These are phyloP conservation scores for Fusarium poae DNA, from an alignment of 2,329 filamentous ascomycete species.

Conservation along the genomic window DNA sequence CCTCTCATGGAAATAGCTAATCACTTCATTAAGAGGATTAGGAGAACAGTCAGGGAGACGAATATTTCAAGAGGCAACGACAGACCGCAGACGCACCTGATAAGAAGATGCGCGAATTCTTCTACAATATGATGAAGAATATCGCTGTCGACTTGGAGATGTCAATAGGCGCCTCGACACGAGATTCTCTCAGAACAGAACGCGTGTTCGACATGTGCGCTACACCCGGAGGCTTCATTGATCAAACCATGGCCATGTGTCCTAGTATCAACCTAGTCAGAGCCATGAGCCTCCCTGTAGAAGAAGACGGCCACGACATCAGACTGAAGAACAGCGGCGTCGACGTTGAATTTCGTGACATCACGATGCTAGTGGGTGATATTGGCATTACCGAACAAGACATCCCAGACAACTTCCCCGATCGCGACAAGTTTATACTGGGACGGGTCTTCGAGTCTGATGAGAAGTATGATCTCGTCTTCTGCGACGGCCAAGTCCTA, in stretches of 20 bases:
- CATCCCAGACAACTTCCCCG: constrained; percentile 49
- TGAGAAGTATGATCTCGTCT: constrained; percentile 57
- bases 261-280: constrained; percentile 48
- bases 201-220: constrained; percentile 67
- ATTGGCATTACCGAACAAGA: constrained; percentile 51
- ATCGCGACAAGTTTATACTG: constrained; percentile 40
- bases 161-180: constrained; percentile 50
- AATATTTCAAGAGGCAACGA: constrained; percentile 58
- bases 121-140: constrained; percentile 59
- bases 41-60: constrained; percentile 58
- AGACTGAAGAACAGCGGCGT: constrained; percentile 43
- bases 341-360: constrained; percentile 54
- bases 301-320: constrained; percentile 58
- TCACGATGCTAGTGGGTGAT: constrained; percentile 65
- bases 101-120: constrained; percentile 40
- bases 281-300: constrained; percentile 57
- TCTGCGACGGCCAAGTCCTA: constrained; percentile 64
- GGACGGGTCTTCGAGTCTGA: neutral
- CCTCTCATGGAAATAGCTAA: neutral
- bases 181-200: constrained; percentile 12
- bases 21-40: constrained; percentile 55
- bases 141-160: constrained; percentile 60
- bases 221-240: constrained; percentile 67
- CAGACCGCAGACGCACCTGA: constrained; percentile 52
- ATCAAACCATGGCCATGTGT: constrained; percentile 54